A percentile compares a stretch with the other conserved stretches of the same genome.
phyloP scores from a whole-genome alignment of 345 rosid species.

The Pistacia integerrima region DNA sequence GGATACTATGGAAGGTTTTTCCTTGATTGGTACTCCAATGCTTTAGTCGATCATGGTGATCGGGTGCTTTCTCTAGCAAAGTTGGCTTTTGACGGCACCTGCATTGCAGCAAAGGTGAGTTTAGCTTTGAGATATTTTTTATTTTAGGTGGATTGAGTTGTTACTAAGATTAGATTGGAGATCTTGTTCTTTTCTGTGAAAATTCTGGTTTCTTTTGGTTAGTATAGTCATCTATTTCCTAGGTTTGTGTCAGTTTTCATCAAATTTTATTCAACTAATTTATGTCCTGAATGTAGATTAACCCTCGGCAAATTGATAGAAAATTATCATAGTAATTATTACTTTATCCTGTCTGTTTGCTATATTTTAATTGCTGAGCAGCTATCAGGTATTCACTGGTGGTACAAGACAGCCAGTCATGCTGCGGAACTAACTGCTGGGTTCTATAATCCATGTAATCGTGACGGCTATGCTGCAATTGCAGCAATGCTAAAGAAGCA shows the following conservation, averaged over 20 bases:
- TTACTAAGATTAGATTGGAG: neutral
- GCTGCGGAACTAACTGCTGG: slow-evolving; percentile 97
- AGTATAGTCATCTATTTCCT: neutral
- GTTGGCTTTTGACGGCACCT: slow-evolving; percentile 76
- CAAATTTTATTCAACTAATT: neutral
- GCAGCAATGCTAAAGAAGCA: slow-evolving; percentile 70
- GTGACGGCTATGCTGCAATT: slow-evolving; percentile 85
- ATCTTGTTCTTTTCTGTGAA: neutral
- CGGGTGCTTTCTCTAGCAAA: slow-evolving; percentile 77
- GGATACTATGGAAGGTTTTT: slow-evolving; percentile 94
- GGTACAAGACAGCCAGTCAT: slow-evolving; percentile 96
- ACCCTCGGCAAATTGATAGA: neutral
- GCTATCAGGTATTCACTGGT: slow-evolving; percentile 95
- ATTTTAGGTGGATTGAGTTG: neutral
- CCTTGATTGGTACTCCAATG: slow-evolving; percentile 87
- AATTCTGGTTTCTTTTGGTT: neutral
- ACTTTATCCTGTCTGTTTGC: slow-evolving; percentile 32
- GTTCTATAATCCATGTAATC: slow-evolving; percentile 84
- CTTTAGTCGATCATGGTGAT: slow-evolving; percentile 82
- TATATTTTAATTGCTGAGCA: slow-evolving; percentile 58
- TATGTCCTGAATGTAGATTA: neutral
- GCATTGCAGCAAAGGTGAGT: slow-evolving; percentile 82
- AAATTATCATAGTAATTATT: slow-evolving; percentile 12
- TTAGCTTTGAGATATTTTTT: slow-evolving; percentile 20
- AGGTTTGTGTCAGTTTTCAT: neutral